Base-by-base conservation (phyloP, 1,284 basidiomycete species). In the Phellopilus nigrolimitatus region DNA sequence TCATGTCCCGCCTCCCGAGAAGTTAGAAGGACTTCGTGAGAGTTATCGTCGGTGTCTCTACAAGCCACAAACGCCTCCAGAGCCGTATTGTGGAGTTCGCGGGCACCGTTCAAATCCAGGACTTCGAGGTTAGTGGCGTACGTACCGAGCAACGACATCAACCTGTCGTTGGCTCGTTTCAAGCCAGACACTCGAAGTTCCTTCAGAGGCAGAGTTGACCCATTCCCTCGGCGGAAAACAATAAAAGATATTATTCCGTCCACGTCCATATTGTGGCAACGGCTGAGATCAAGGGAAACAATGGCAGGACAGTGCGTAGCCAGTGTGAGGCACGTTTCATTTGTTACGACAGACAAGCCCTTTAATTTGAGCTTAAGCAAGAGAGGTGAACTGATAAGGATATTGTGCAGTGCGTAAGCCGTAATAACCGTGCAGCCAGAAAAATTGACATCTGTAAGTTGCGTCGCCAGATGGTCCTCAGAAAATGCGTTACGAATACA, bases 81-180 rank as follows among this genome's bases (percentile, higher is more conserved):
- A 2, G 84, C 79, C 1, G 81, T 82, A 64, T 93, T 90, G 59
- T 82, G 82, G 53, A 95, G 65, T 44, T 81, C 76, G 24, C 72
- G 71, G 47, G 79, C 78, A 59, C 87, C 84, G 65, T 82, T 88
- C 46, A 94, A 68, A 64, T 95, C 91, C 7, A 97, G 72, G n/a
- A 88, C 76, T 63, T 91, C 84, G 9, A 95, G 74, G 57, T 74
- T 69, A n/a, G 86, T 85, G 1, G 84, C 75, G 3, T 76, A 81
- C 55, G 69, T 74, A 1, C 82, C 88, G 33, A 91, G 69, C 9
- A 68, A 67, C 15, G 67, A 63, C 72, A 95, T 75, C 55, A 80
- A 75, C 5, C 70, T 68, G 58, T 84, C 80, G 10, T 78, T 72
- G 43, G 84, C 67, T 41, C 78, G 70, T 59, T 74, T 75, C 44